These are phyloP conservation scores for Pleoardoris graminearum DNA, from an alignment of 2,329 filamentous ascomycete genomes.

Conservation along the genomic window DNA sequence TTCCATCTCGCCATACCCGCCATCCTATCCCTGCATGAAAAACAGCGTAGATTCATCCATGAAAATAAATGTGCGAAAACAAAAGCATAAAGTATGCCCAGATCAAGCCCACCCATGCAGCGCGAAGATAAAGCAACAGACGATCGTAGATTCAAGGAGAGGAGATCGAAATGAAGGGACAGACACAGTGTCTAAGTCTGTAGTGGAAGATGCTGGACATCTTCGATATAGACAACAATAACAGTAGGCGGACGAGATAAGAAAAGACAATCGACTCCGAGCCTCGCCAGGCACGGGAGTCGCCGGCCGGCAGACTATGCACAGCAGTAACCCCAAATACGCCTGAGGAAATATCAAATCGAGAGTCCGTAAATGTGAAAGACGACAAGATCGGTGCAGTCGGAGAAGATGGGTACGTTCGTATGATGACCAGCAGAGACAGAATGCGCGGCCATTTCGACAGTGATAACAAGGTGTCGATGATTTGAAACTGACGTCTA, in stretches of 20 bases:
- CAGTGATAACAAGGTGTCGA: background rate
- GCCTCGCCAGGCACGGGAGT: constrained; percentile 3
- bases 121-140: constrained; percentile 5
- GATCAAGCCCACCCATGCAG: constrained; percentile 9
- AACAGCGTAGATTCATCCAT: background rate
- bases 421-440: constrained; percentile 42
- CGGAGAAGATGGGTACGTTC: constrained; percentile 24
- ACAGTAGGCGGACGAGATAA: background rate
- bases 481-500: background rate
- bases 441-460: constrained; percentile 14
- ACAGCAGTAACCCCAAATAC: constrained; percentile 19
- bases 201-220: background rate
- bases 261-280: constrained; percentile 9
- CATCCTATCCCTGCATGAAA: background rate
- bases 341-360: constrained; percentile 18
- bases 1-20: background rate
- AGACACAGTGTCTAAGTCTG: constrained; percentile 6
- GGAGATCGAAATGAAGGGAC: constrained; percentile 6
- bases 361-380: constrained; percentile 34
- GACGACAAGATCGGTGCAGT: constrained; percentile 32
- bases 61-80: constrained; percentile 8
- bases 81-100: constrained; percentile 12
- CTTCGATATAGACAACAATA: constrained; percentile 9
- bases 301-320: constrained; percentile 13
- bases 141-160: background rate